A percentile compares a stretch with the other conserved stretches of the same genome.
Evolutionary conservation across 73 alveolate species (phyloP).

Genomic region (Paramecium pentaurelia): DNA sequence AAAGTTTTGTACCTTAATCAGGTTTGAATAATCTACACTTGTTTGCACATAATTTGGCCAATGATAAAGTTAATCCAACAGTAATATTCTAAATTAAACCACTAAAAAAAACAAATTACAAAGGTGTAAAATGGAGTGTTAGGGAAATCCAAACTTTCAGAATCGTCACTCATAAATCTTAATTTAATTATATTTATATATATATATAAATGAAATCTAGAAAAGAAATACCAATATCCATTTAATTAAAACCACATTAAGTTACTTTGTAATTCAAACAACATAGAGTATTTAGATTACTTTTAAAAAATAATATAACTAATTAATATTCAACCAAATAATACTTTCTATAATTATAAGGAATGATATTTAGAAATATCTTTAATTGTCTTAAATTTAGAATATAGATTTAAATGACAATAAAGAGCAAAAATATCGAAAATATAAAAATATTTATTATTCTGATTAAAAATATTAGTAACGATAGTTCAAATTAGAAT

Average conservation of each 20-base stretch:
- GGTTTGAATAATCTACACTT: conserved; percentile 11
- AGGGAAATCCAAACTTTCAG: conserved; percentile 1
- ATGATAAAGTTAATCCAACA: neutral
- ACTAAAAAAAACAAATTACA: neutral
- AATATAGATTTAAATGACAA: neutral
- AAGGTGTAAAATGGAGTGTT: neutral
- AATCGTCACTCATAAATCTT: conserved; percentile 34
- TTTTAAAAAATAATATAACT: neutral
- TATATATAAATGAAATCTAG: neutral
- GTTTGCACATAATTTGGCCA: conserved; percentile 15
- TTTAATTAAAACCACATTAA: neutral
- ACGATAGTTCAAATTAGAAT: neutral
- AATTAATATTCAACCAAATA: neutral
- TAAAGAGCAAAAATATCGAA: neutral
- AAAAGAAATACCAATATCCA: neutral
- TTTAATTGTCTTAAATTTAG: neutral
- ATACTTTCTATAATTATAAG: neutral
- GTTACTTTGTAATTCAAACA: neutral
- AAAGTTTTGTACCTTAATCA: neutral
- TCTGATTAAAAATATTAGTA: neutral
- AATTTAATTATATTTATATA: neutral
- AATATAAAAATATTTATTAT: neutral
- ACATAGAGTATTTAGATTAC: neutral
- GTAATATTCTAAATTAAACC: neutral
- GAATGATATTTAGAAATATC: neutral